A percentile compares a stretch with the other conserved stretches of the same genome.
Conservation (phyloP, 805 yeast species). For the Zygotorulaspora florentina region DNA sequence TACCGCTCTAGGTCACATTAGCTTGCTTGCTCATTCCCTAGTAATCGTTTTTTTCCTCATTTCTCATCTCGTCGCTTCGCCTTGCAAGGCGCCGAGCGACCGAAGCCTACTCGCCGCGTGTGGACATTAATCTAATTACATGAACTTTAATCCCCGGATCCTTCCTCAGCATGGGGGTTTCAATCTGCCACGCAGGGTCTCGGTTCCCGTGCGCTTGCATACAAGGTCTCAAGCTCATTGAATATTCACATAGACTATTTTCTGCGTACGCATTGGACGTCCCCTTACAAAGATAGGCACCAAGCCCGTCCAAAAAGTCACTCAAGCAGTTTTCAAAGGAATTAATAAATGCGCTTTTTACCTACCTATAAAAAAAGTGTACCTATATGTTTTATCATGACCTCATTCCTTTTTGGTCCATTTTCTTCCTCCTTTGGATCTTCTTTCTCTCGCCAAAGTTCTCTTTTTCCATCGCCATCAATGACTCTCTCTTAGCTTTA, state of each 20-base stretch:
- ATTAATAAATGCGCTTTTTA: not conserved
- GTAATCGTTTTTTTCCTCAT: not conserved
- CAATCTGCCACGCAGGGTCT: no score
- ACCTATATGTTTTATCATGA: not conserved
- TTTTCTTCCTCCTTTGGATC: conserved; percentile 43
- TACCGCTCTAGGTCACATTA: conserved; percentile 2
- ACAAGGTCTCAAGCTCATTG: no score
- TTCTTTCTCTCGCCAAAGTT: conserved; percentile 72
- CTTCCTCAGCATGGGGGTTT: no score
- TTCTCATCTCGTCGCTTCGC: conserved; percentile 8
- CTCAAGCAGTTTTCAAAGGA: not conserved
- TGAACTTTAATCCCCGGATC: no score
- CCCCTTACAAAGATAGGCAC: no score
- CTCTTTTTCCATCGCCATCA: conserved; percentile 91
- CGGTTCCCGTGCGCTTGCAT: no score
- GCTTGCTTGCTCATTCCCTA: not conserved
- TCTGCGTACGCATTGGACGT: no score
- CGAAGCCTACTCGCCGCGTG: no score
- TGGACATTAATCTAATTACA: no score
- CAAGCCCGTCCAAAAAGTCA: no score
- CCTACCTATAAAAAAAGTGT: not conserved
- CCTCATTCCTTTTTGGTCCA: conserved; percentile 20
- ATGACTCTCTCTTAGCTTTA: conserved; percentile 82
- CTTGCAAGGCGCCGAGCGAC: not conserved
- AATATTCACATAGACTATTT: no score